Percentiles rank a stretch among this genome's conserved stretches.
Evolutionary conservation across 495 filamentous ascomycete genomes (phyloP).

Genomic region (Beverwykella pulmonaria): DNA sequence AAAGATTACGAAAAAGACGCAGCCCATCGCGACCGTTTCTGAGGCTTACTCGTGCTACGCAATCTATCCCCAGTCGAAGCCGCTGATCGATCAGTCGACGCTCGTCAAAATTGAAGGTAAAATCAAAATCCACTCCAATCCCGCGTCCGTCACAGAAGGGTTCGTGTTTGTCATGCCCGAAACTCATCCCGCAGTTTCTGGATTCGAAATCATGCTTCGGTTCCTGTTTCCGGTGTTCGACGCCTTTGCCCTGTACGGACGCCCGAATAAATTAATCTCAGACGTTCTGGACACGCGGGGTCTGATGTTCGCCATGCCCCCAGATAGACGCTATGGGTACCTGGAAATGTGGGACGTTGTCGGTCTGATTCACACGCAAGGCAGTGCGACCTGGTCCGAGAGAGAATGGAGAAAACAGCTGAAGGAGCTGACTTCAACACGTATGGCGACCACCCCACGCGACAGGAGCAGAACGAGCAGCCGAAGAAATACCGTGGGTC

Average conservation of each 20-base stretch:
- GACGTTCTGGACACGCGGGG: conserved; percentile 83
- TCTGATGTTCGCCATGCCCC: conserved; percentile 98
- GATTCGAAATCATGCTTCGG: conserved; percentile 95
- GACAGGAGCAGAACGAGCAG: conserved; percentile 54
- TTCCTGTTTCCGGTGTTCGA: conserved; percentile 95
- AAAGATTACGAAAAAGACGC: conserved; percentile 89
- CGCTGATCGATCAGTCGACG: conserved; percentile 90
- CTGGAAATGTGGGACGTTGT: conserved; percentile 85
- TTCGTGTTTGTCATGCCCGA: conserved; percentile 99
- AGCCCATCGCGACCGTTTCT: conserved; percentile 86
- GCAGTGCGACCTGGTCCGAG: conserved; percentile 79
- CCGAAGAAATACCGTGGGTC: conserved; percentile 64
- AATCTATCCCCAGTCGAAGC: conserved; percentile 92
- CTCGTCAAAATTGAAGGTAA: conserved; percentile 91
- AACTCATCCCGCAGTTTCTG: conserved; percentile 81
- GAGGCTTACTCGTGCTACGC: conserved; percentile 92
- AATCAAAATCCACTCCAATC: conserved; percentile 79
- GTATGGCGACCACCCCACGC: conserved; percentile 56
- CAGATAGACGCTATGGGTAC: conserved; percentile 84
- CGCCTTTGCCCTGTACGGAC: conserved; percentile 88
- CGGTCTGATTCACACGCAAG: conserved; percentile 72
- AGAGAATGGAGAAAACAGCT: conserved; percentile 86
- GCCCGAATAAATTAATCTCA: conserved; percentile 82
- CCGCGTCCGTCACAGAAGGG: conserved; percentile 76
- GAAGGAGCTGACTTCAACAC: conserved; percentile 84